These are phyloP conservation scores for Sugiyamaella japonica DNA, from an alignment of 1,139 yeast genomes.

Conservation along the genomic window DNA sequence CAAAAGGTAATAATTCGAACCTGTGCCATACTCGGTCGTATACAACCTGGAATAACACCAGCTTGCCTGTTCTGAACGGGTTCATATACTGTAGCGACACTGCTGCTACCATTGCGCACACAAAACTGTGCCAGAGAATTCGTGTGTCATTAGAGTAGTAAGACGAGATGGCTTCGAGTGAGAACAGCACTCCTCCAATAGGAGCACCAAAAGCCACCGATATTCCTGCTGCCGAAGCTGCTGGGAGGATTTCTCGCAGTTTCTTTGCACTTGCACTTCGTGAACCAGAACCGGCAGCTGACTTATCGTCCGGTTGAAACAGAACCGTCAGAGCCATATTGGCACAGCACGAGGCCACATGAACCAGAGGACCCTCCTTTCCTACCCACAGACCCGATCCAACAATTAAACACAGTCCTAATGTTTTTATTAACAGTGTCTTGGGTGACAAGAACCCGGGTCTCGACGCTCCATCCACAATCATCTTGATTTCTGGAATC, in stretches of 20 bases:
- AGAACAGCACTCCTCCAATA: slow-evolving; percentile 89
- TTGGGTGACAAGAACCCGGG: slow-evolving; percentile 49
- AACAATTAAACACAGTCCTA: slow-evolving; percentile 62
- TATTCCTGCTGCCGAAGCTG: slow-evolving; percentile 92
- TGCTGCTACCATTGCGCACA: slow-evolving; percentile 74
- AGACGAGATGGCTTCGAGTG: slow-evolving; percentile 65
- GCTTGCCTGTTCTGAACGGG: slow-evolving; percentile 58
- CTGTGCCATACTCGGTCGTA: slow-evolving; percentile 74
- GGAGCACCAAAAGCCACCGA: slow-evolving; percentile 95
- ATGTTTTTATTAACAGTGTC: slow-evolving; percentile 51
- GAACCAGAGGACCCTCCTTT: slow-evolving; percentile 92
- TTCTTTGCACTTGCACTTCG: slow-evolving; percentile 5
- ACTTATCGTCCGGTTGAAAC: slow-evolving; percentile 12
- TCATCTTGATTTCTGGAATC: slow-evolving; percentile 65
- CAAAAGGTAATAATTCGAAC: slow-evolving; percentile 67
- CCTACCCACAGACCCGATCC: slow-evolving; percentile 90
- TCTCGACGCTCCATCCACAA: slow-evolving; percentile 60
- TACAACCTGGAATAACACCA: slow-evolving; percentile 62
- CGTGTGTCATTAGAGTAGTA: slow-evolving; percentile 58
- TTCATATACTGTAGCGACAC: slow-evolving; percentile 60
- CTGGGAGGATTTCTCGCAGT: slow-evolving; percentile 63
- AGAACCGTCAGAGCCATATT: slow-evolving; percentile 41
- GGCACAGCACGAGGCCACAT: slow-evolving; percentile 73
- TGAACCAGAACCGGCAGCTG: not conserved
- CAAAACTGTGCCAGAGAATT: slow-evolving; percentile 80